Evolutionary conservation across 2,329 filamentous ascomycete genomes (phyloP).

Genomic region (Fusarium anguioides): DNA sequence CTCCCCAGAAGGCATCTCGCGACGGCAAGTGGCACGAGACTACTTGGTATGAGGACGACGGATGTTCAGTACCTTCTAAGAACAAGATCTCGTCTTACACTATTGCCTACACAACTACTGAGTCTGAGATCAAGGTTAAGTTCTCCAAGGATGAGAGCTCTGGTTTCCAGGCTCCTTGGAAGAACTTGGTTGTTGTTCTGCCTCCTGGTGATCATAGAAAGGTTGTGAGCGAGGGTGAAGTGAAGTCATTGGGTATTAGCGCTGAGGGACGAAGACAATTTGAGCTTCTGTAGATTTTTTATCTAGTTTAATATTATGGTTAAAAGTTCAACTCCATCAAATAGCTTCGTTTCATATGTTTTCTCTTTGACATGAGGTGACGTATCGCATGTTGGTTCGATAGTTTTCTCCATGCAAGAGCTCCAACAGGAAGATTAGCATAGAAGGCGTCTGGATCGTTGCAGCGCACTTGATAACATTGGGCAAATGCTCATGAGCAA

Average conservation of each 20-base stretch:
- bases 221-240: neutral
- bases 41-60: slow-evolving; percentile 55
- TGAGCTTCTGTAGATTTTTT: neutral
- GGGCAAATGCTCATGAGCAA: too few species aligned
- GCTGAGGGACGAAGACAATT: slow-evolving; percentile 1
- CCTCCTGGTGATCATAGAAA: slow-evolving; percentile 46
- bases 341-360: too few species aligned
- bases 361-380: too few species aligned
- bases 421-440: too few species aligned
- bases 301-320: neutral
- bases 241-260: neutral
- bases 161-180: slow-evolving; percentile 52
- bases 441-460: too few species aligned
- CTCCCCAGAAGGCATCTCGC: slow-evolving; percentile 40
- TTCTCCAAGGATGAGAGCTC: slow-evolving; percentile 48
- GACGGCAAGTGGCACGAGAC: slow-evolving; percentile 45
- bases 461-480: too few species aligned
- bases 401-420: too few species aligned
- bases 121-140: slow-evolving; percentile 40
- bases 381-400: too few species aligned
- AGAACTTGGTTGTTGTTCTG: slow-evolving; percentile 47
- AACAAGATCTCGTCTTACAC: slow-evolving; percentile 50
- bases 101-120: slow-evolving; percentile 41
- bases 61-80: slow-evolving; percentile 47
- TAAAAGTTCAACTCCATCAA: neutral